These are phyloP conservation scores for Uronychia setigera DNA, from an alignment of 73 alveolate species.

Conservation along the genomic window DNA sequence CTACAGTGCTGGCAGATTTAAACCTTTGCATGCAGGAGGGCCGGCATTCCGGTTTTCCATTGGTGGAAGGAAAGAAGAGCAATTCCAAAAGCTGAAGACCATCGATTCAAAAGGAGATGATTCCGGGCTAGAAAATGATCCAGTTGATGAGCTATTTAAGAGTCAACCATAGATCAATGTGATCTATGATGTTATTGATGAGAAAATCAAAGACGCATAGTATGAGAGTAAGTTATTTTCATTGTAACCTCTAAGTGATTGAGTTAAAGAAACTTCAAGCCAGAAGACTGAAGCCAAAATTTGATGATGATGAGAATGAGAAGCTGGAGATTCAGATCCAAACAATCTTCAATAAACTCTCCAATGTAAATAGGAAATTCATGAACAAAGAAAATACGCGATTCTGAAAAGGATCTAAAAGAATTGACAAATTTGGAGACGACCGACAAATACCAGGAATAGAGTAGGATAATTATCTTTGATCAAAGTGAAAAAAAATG, in stretches of 20 bases:
- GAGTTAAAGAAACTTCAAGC: background rate
- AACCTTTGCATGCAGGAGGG: background rate
- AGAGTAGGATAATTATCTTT: slow-evolving; percentile 1
- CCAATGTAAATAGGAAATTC: background rate
- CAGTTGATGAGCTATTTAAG: background rate
- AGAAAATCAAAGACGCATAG: background rate
- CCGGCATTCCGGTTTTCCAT: background rate
- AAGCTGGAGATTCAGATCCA: background rate
- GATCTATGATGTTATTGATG: background rate
- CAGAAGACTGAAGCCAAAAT: background rate
- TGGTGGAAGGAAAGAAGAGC: background rate
- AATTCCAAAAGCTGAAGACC: background rate
- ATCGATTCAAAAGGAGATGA: background rate
- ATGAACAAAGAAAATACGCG: background rate
- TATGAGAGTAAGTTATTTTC: background rate
- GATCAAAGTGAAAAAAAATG: background rate
- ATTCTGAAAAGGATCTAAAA: background rate
- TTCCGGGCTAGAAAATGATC: background rate
- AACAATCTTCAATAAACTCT: background rate
- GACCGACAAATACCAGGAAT: background rate
- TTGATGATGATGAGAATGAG: slow-evolving; percentile 10
- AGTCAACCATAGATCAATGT: background rate
- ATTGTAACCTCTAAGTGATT: background rate
- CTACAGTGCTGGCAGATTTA: background rate
- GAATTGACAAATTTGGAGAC: background rate